Percentiles rank a stretch among this genome's conserved stretches.
These are phyloP conservation scores for Colletotrichum tropicicola DNA, from an alignment of 2,329 filamentous ascomycete species.

Conservation along the genomic window DNA sequence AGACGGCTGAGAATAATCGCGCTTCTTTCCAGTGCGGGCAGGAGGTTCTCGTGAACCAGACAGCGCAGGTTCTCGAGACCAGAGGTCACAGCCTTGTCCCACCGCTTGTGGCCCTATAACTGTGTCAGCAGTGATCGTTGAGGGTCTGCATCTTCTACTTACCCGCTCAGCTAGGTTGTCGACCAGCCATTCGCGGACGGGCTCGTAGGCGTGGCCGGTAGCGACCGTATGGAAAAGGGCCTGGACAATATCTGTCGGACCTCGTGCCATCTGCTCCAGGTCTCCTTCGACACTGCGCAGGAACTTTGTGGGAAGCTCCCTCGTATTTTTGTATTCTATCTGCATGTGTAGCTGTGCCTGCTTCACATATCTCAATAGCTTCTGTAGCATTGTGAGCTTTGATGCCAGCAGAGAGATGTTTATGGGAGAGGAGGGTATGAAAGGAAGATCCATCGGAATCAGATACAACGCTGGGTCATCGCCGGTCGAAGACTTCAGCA, in stretches of 20 bases:
- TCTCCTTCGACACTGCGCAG: conserved; percentile 81
- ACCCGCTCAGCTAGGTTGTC: conserved; percentile 84
- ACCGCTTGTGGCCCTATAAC: conserved; percentile 84
- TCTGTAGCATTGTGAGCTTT: conserved; percentile 88
- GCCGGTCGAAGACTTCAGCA: conserved; percentile 61
- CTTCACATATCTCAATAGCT: conserved; percentile 83
- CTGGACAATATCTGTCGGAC: conserved; percentile 70
- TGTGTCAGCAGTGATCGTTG: conserved; percentile 30
- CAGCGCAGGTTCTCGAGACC: conserved; percentile 81
- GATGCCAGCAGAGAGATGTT: conserved; percentile 86
- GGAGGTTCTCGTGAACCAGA: conserved; percentile 85
- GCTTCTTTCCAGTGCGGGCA: conserved; percentile 87
- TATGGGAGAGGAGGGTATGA: conserved; percentile 80
- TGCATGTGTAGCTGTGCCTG: conserved; percentile 83
- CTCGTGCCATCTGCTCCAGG: conserved; percentile 67
- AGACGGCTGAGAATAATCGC: conserved; percentile 84
- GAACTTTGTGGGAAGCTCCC: conserved; percentile 82
- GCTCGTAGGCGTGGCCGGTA: conserved; percentile 80
- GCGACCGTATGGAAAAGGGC: conserved; percentile 86
- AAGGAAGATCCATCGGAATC: conserved; percentile 84
- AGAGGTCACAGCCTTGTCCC: conserved; percentile 86
- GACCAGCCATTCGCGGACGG: conserved; percentile 86
- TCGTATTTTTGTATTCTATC: conserved; percentile 83
- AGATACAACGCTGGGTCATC: conserved; percentile 61
- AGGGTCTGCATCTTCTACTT: conserved; percentile 40